Evolutionary conservation across 257 asterid species (phyloP).

Genomic region (Nicotiana sylvestris): DNA sequence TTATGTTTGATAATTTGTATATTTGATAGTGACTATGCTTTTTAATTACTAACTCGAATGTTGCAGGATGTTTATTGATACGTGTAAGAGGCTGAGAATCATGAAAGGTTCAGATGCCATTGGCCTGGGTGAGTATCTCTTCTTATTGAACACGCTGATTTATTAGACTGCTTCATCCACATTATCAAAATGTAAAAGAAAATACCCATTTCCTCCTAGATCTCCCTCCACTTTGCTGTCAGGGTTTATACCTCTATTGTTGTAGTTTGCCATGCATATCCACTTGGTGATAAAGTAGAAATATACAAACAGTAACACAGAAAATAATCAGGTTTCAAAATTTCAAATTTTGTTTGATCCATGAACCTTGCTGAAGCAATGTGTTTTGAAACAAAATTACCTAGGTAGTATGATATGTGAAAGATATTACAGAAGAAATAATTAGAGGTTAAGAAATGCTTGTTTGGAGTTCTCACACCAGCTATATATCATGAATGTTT

Average conservation of each 20-base stretch:
- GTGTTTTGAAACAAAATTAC: background rate
- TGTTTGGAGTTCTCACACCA: background rate
- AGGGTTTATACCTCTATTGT: background rate
- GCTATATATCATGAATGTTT: background rate
- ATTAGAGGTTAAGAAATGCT: background rate
- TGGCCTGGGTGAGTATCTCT: conserved; percentile 38
- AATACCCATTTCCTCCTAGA: background rate
- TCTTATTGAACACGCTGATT: background rate
- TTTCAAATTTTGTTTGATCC: background rate
- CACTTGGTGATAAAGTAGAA: background rate
- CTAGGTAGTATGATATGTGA: background rate
- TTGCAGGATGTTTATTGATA: conserved; percentile 41
- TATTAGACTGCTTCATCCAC: background rate
- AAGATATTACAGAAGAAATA: background rate
- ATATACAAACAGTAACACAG: background rate
- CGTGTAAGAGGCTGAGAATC: conserved; percentile 46
- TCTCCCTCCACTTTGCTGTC: background rate
- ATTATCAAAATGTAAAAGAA: background rate
- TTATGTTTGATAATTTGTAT: background rate
- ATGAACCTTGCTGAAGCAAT: background rate
- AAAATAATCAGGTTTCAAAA: background rate
- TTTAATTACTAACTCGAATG: background rate
- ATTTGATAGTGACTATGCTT: background rate
- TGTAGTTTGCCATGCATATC: too few relatives aligned
- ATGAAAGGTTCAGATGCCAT: conserved; percentile 50